Percentiles rank a stretch among this genome's conserved stretches.
Evolutionary conservation across 805 yeast genomes (phyloP).

Genomic region (Clavispora vitiphila): DNA sequence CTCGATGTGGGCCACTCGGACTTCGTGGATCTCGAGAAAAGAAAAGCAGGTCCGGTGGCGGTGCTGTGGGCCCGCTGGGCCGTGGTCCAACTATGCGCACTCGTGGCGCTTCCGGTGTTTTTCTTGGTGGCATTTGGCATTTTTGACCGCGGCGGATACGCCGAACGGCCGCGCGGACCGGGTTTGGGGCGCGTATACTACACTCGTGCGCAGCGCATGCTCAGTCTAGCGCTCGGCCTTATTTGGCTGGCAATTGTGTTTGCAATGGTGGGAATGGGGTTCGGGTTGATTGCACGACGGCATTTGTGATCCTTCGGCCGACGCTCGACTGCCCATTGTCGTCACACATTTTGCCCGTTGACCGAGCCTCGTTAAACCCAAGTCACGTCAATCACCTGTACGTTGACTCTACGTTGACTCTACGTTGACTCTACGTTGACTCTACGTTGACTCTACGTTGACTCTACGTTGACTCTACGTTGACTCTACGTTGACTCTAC

Average conservation of each 20-base stretch:
- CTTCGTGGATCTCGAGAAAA: constrained; percentile 1
- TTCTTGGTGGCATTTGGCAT: constrained; percentile 31
- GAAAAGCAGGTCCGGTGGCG: background rate
- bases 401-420: too few relatives aligned
- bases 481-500: too few relatives aligned
- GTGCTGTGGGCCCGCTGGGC: constrained; percentile 18
- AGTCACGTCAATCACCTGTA: too few relatives aligned
- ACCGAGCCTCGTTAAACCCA: too few relatives aligned
- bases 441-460: too few relatives aligned
- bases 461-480: too few relatives aligned
- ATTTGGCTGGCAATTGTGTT: constrained; percentile 28
- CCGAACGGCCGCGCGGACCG: constrained; percentile 1
- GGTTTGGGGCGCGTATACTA: constrained; percentile 2
- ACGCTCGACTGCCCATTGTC: too few relatives aligned
- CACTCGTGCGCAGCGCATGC: constrained; percentile 23
- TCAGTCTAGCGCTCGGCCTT: constrained; percentile 27
- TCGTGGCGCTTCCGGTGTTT: constrained; percentile 35
- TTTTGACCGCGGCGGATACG: constrained; percentile 25
- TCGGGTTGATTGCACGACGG: constrained; percentile 16
- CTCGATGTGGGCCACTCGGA: too few relatives aligned
- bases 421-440: too few relatives aligned
- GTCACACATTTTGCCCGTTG: too few relatives aligned
- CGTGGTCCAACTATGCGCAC: constrained; percentile 26
- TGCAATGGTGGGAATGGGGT: constrained; percentile 39
- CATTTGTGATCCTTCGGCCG: too few relatives aligned